Evolutionary conservation across 495 filamentous ascomycete genomes (phyloP).

Genomic region (Pyrenula aspistea): DNA sequence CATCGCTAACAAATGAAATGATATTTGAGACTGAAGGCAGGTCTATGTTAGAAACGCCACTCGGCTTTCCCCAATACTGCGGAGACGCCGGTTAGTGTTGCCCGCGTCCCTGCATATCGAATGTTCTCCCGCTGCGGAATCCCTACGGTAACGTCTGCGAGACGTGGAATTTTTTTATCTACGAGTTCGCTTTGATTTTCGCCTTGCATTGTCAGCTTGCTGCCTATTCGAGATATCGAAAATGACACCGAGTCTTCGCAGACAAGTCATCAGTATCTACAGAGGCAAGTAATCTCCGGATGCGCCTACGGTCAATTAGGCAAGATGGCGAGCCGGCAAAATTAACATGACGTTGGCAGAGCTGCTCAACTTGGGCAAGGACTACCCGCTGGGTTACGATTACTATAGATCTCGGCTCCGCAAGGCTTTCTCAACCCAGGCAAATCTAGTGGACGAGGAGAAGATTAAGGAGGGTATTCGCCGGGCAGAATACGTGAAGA

Average conservation of each 20-base stretch:
- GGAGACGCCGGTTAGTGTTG: too few relatives aligned
- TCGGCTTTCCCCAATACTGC: too few relatives aligned
- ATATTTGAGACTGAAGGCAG: too few relatives aligned
- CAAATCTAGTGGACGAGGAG: conserved; percentile 53
- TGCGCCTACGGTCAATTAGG: neutral
- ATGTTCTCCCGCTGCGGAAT: too few relatives aligned
- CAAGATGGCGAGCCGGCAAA: neutral
- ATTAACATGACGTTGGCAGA: conserved; percentile 33
- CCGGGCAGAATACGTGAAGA: conserved; percentile 78
- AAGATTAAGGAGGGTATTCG: conserved; percentile 65
- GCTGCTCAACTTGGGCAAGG: conserved; percentile 69
- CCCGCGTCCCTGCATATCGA: too few relatives aligned
- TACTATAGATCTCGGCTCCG: conserved; percentile 78
- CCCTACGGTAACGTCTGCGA: too few relatives aligned
- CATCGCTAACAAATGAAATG: too few relatives aligned
- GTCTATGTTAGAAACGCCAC: too few relatives aligned
- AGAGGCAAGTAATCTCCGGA: conserved; percentile 51
- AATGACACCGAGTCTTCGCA: conserved; percentile 48
- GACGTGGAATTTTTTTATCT: too few relatives aligned
- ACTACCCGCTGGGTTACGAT: conserved; percentile 77
- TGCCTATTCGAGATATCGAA: too few relatives aligned
- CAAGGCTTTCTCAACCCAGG: conserved; percentile 68
- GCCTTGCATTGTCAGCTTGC: too few relatives aligned
- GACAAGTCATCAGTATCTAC: conserved; percentile 79
- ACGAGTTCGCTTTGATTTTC: too few relatives aligned